Percentiles rank a stretch among this genome's conserved stretches.
These are phyloP conservation scores for Lanmaoa rubissima DNA, from an alignment of 768 basidiomycete genomes.

Conservation along the genomic window DNA sequence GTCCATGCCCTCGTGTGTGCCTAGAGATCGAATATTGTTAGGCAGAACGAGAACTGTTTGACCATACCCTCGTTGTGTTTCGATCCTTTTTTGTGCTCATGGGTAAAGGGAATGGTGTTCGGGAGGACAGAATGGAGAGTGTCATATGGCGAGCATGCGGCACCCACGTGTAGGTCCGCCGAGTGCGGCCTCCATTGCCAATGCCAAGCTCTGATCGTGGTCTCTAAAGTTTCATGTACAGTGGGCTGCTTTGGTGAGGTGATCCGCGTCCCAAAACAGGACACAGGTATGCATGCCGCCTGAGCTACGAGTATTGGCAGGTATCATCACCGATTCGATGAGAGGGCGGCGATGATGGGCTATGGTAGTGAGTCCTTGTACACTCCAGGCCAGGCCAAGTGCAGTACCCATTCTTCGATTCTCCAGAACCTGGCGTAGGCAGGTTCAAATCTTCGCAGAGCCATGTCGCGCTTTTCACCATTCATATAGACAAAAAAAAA, in stretches of 20 bases:
- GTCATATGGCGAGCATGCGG: not conserved
- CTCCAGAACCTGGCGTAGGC: not conserved
- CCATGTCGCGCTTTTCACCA: not conserved
- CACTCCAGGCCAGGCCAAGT: not conserved
- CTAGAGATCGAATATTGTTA: not conserved
- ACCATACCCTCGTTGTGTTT: not conserved
- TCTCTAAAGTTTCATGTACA: not conserved
- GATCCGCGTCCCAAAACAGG: not conserved
- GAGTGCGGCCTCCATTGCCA: not conserved
- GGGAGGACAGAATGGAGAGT: not conserved
- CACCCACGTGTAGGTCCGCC: not conserved
- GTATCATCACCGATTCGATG: not conserved
- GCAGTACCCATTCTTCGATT: not conserved
- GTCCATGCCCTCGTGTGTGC: not conserved
- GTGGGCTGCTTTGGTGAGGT: not conserved
- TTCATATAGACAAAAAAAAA: not conserved
- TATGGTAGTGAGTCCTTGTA: not conserved
- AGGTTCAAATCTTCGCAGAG: not conserved
- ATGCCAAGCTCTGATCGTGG: not conserved
- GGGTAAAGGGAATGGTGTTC: not conserved
- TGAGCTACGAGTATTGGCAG: constrained; percentile 1
- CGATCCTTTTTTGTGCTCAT: not conserved
- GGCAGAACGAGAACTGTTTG: not conserved
- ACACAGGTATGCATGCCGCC: not conserved
- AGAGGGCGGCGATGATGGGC: not conserved